Percentiles rank a stretch among this genome's conserved stretches.
These are phyloP conservation scores for Myrmaecium sp. DNA, from an alignment of 2,329 filamentous ascomycete species.

Conservation along the genomic window DNA sequence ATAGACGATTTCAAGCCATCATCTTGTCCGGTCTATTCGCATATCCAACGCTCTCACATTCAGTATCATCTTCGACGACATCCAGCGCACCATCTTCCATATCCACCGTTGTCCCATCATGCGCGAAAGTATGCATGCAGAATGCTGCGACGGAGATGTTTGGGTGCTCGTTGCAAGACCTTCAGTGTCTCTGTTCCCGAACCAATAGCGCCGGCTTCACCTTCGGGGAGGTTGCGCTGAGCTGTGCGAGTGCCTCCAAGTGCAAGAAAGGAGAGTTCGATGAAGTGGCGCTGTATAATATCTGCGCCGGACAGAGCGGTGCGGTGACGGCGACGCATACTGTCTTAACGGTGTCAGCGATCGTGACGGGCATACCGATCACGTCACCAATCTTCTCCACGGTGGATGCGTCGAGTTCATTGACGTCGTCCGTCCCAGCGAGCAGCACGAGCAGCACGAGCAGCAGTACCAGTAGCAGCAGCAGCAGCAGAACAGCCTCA, in stretches of 20 bases:
- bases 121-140: no score
- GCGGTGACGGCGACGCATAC: slow-evolving; percentile 20
- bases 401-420: no score
- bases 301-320: slow-evolving; percentile 18
- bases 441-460: no score
- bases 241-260: slow-evolving; percentile 19
- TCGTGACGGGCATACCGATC: slow-evolving; percentile 3
- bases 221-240: slow-evolving; percentile 20
- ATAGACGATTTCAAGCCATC: slow-evolving; percentile 2
- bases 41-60: slow-evolving; percentile 1
- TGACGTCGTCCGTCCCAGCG: no score
- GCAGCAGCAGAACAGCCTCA: no score
- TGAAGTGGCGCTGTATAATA: slow-evolving; percentile 16
- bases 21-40: slow-evolving; percentile 3
- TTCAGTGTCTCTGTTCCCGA: slow-evolving; percentile 21
- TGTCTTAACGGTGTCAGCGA: slow-evolving; percentile 13
- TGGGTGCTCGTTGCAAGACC: no score
- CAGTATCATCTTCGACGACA: slow-evolving; percentile 15
- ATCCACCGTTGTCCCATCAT: slow-evolving; percentile 28
- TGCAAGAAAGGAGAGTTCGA: slow-evolving; percentile 11
- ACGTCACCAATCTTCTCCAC: background rate
- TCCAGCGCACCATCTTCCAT: slow-evolving; percentile 34
- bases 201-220: slow-evolving; percentile 20
- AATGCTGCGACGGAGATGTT: no score
- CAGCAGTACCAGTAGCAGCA: no score